Conservation (phyloP, 1,139 yeast species). For the Pneumocystis carinii region DNA sequence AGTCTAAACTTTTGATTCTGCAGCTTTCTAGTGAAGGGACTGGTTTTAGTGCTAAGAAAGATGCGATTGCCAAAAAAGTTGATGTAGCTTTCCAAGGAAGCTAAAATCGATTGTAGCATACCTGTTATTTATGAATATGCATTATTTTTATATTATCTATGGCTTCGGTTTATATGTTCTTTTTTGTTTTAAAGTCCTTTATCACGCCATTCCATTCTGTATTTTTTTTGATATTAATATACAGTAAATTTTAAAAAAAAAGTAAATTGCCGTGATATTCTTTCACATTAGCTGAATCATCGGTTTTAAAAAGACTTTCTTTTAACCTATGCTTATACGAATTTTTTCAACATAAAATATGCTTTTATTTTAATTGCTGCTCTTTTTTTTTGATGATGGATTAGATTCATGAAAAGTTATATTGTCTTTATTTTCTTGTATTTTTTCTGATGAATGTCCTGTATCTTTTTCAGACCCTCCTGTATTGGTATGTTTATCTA, state of each 20-base stretch:
- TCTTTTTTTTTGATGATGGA: neutral
- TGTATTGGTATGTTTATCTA: constrained; percentile 30
- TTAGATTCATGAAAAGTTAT: neutral
- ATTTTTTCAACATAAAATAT: neutral
- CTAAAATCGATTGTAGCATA: neutral
- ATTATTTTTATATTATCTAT: neutral
- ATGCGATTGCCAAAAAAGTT: constrained; percentile 12
- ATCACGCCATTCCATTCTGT: no score
- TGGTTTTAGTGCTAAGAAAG: constrained; percentile 15
- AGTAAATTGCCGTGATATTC: no score
- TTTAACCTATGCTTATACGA: no score
- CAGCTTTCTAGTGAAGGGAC: constrained; percentile 14
- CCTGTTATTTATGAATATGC: neutral
- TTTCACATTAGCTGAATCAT: no score
- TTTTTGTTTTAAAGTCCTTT: neutral
- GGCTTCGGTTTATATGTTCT: neutral
- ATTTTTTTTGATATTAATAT: no score
- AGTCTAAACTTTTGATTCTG: constrained; percentile 5
- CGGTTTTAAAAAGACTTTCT: no score
- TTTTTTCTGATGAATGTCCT: neutral
- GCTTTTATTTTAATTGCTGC: neutral
- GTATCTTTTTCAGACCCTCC: neutral
- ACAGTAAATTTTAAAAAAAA: no score
- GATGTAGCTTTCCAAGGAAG: constrained; percentile 16
- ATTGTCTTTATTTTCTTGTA: neutral